A percentile compares a stretch with the other conserved stretches of the same genome.
phyloP scores from a whole-genome alignment of 352 stramenopile genomes.

The Pseudoperonospora humuli region DNA sequence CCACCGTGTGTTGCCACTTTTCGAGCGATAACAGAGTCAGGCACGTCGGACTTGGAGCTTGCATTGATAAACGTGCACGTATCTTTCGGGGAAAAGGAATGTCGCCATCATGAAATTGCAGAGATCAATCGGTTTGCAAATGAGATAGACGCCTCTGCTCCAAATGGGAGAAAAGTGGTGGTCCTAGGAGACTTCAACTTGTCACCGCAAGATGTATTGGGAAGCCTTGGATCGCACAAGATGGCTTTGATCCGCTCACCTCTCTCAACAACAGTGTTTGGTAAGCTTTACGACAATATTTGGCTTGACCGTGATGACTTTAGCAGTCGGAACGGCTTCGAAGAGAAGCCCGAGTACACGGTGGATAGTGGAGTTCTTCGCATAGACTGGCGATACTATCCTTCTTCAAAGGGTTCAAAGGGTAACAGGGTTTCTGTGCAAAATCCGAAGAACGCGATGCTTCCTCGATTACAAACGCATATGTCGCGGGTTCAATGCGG shows the following conservation, averaged over 20 bases:
- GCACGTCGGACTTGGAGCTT: constrained; percentile 23
- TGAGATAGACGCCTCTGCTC: constrained; percentile 7
- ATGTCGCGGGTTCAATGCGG: constrained; percentile 35
- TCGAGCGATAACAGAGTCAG: constrained; percentile 6
- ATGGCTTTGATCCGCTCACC: constrained; percentile 44
- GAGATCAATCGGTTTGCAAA: constrained; percentile 28
- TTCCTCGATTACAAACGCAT: constrained; percentile 22
- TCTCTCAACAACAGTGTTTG: constrained; percentile 43
- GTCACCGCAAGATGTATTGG: constrained; percentile 35
- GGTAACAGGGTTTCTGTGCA: constrained; percentile 6
- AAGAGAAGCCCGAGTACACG: constrained; percentile 2
- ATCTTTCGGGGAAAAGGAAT: constrained; percentile 27
- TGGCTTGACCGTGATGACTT: constrained; percentile 31
- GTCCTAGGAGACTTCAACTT: constrained; percentile 68
- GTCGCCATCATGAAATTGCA: constrained; percentile 24
- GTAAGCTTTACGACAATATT: constrained; percentile 65
- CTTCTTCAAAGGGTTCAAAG: constrained; percentile 25
- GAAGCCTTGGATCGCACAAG: constrained; percentile 12
- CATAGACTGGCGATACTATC: constrained; percentile 57
- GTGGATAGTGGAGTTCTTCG: constrained; percentile 45
- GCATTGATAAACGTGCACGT: constrained; percentile 48
- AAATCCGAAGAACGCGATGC: constrained; percentile 17
- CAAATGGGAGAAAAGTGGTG: constrained; percentile 27
- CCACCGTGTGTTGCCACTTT: constrained; percentile 45
- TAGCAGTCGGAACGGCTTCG: neutral